Evolutionary conservation across 495 filamentous ascomycete genomes (phyloP).

Genomic region (Aspergillus nidulans): DNA sequence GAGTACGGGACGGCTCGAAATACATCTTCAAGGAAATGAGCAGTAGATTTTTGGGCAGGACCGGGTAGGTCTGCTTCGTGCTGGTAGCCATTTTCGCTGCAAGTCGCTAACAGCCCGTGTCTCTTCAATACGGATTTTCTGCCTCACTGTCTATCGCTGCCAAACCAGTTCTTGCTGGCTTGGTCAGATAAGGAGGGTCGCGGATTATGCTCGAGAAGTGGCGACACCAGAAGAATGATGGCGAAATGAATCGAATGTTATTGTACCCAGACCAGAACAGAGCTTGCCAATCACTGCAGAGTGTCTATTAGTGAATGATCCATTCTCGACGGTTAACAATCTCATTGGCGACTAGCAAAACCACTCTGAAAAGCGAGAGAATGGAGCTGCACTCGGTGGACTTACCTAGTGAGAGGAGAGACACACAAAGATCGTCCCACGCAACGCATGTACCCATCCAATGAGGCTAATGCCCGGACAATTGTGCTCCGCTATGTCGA

Average conservation of each 20-base stretch:
- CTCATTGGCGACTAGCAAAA: slow-evolving; percentile 3
- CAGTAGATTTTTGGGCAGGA: slow-evolving; percentile 60
- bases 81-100: slow-evolving; percentile 13
- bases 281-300: slow-evolving; percentile 7
- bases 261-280: background rate
- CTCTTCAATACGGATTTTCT: background rate
- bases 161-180: background rate
- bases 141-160: background rate
- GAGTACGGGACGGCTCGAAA: slow-evolving; percentile 63
- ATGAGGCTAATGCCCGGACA: slow-evolving; percentile 12
- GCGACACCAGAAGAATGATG: slow-evolving; percentile 2
- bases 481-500: slow-evolving; percentile 6
- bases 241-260: background rate
- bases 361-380: background rate
- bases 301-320: background rate
- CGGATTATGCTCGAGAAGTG: background rate
- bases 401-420: slow-evolving; percentile 10
- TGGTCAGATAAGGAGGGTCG: background rate
- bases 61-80: slow-evolving; percentile 28
- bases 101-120: background rate
- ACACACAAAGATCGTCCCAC: slow-evolving; percentile 14
- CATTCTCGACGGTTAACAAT: background rate
- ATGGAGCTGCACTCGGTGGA: slow-evolving; percentile 6
- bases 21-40: slow-evolving; percentile 84
- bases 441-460: slow-evolving; percentile 9